These are phyloP conservation scores for Corrigiola litoralis DNA, from an alignment of 179 eudicot genomes.

Conservation along the genomic window DNA sequence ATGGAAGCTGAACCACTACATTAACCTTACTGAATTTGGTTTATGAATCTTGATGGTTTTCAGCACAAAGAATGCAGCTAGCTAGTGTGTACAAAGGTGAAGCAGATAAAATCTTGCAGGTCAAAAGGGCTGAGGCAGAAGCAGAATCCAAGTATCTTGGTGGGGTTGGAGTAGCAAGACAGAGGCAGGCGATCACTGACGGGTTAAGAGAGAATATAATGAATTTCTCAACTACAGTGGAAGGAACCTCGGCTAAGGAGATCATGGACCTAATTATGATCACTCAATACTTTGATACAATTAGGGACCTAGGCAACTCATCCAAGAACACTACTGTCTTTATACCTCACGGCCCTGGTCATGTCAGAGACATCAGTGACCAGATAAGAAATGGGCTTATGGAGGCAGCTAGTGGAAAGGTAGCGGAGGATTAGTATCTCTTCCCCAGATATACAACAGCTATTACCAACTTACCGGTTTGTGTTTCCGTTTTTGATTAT, in stretches of 20 bases:
- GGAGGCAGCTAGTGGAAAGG: slow-evolving; percentile 61
- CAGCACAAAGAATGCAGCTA: slow-evolving; percentile 97
- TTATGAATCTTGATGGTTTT: neutral
- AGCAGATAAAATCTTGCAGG: slow-evolving; percentile 84
- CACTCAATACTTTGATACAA: slow-evolving; percentile 94
- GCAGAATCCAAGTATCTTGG: slow-evolving; percentile 95
- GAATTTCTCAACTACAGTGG: slow-evolving; percentile 86
- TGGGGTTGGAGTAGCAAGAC: slow-evolving; percentile 98
- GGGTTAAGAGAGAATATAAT: slow-evolving; percentile 92
- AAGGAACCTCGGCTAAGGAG: slow-evolving; percentile 89
- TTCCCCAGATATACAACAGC: neutral
- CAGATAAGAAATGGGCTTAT: slow-evolving; percentile 92
- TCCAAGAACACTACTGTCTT: slow-evolving; percentile 95
- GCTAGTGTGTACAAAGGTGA: slow-evolving; percentile 98
- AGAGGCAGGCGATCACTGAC: slow-evolving; percentile 97
- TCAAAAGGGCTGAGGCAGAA: slow-evolving; percentile 90
- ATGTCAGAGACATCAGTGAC: slow-evolving; percentile 83
- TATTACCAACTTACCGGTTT: neutral
- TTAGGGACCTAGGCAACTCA: slow-evolving; percentile 85
- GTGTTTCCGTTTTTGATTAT: neutral
- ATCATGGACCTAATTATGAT: slow-evolving; percentile 98
- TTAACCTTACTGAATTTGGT: neutral
- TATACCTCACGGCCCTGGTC: slow-evolving; percentile 97
- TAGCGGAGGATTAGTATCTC: slow-evolving; percentile 23
- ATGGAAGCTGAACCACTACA: too few relatives aligned